phyloP scores from a whole-genome alignment of 176 grass and related monocot species.

The Aegilops longissima region DNA sequence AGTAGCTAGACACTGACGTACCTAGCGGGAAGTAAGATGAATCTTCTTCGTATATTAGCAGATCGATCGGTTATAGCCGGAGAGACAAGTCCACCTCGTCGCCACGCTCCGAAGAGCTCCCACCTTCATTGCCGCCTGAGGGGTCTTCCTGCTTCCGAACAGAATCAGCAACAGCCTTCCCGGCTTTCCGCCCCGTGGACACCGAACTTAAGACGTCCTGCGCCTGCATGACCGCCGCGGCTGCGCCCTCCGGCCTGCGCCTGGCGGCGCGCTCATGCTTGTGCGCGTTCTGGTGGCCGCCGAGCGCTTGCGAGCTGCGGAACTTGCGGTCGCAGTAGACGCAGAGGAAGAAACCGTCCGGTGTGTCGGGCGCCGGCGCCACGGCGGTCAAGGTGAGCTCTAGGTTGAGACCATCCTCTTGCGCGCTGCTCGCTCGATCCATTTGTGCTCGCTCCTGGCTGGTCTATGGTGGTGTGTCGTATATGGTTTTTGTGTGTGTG shows the following conservation, averaged over 20 bases:
- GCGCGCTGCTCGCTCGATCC: too few relatives aligned
- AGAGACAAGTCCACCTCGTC: slow-evolving; percentile 49
- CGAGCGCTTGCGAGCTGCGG: slow-evolving; percentile 80
- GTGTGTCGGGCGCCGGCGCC: slow-evolving; percentile 8
- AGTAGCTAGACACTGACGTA: too few relatives aligned
- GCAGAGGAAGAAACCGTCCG: slow-evolving; percentile 68
- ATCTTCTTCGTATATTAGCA: background rate
- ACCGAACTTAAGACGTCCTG: too few relatives aligned
- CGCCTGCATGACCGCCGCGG: too few relatives aligned
- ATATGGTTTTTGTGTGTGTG: background rate
- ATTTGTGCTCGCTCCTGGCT: too few relatives aligned
- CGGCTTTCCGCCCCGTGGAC: background rate
- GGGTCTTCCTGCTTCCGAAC: background rate
- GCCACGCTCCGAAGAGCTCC: background rate
- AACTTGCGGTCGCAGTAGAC: slow-evolving; percentile 85
- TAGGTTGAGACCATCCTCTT: slow-evolving; percentile 43
- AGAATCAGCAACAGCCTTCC: background rate
- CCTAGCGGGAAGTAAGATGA: too few relatives aligned
- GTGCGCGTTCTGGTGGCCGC: slow-evolving; percentile 94
- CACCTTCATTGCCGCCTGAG: background rate
- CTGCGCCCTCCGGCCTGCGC: slow-evolving; percentile 28
- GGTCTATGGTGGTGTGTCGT: background rate
- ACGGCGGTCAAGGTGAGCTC: slow-evolving; percentile 42
- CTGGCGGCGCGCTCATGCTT: slow-evolving; percentile 78
- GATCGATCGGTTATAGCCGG: slow-evolving; percentile 33